These are phyloP conservation scores for Mycena amicta DNA, from an alignment of 768 basidiomycete species.

Conservation along the genomic window DNA sequence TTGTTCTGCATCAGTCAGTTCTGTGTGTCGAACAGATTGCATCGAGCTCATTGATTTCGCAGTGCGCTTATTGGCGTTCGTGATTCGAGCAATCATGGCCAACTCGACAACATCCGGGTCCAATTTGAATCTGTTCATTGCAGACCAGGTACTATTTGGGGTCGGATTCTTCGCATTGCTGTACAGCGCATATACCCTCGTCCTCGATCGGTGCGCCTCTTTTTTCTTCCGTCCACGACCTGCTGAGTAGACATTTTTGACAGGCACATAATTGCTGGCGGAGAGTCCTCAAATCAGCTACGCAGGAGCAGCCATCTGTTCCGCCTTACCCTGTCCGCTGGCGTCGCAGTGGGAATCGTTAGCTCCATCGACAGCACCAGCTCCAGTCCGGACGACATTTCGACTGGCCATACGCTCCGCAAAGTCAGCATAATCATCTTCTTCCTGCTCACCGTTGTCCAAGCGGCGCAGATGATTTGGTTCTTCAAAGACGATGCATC, in stretches of 20 bases:
- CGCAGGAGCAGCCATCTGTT: slow-evolving; percentile 24
- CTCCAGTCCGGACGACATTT: slow-evolving; percentile 13
- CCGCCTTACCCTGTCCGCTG: slow-evolving; percentile 29
- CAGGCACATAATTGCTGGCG: neutral
- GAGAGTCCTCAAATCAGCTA: neutral
- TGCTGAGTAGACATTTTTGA: neutral
- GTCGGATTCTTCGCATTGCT: slow-evolving; percentile 38
- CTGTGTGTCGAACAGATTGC: neutral
- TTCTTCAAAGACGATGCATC: neutral
- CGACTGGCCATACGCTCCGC: slow-evolving; percentile 30
- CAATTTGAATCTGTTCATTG: slow-evolving; percentile 4
- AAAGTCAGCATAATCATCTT: slow-evolving; percentile 40
- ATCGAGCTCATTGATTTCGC: neutral
- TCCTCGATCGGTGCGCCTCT: slow-evolving; percentile 33
- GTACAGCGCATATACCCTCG: slow-evolving; percentile 35
- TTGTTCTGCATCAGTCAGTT: slow-evolving; percentile 43
- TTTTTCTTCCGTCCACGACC: neutral
- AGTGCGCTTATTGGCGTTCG: slow-evolving; percentile 46
- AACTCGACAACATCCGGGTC: neutral
- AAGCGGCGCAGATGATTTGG: slow-evolving; percentile 32
- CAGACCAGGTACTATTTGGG: slow-evolving; percentile 30
- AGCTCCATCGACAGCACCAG: slow-evolving; percentile 25
- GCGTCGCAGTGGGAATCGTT: slow-evolving; percentile 38
- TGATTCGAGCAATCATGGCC: slow-evolving; percentile 35
- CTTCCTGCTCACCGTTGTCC: slow-evolving; percentile 37